Percentiles rank a stretch among this genome's conserved stretches.
Evolutionary conservation across 148 eudicot species (phyloP).

Genomic region (Nepenthes mirabilis): DNA sequence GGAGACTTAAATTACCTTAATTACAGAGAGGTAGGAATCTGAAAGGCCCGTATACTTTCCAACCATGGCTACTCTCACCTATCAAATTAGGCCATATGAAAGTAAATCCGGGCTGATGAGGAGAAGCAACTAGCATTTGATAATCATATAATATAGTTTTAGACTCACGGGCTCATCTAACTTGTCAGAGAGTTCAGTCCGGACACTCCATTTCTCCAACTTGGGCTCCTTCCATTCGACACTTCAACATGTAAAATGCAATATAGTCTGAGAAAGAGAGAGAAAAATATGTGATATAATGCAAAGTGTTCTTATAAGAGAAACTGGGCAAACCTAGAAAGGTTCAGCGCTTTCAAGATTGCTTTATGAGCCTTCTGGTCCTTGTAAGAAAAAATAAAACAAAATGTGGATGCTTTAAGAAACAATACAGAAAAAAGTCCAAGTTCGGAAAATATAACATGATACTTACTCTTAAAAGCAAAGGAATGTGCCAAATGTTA

Average conservation of each 20-base stretch:
- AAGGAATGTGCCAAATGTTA: constrained; percentile 94
- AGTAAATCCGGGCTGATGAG: background rate
- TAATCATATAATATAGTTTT: constrained; percentile 1
- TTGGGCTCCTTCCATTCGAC: constrained; percentile 43
- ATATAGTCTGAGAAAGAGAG: background rate
- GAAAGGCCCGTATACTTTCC: constrained; percentile 97
- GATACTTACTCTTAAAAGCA: constrained; percentile 67
- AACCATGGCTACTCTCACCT: constrained; percentile 98
- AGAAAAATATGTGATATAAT: background rate
- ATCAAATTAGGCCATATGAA: constrained; percentile 8
- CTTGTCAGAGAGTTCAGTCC: constrained; percentile 57
- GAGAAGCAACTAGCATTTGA: background rate
- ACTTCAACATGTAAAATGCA: constrained; percentile 18
- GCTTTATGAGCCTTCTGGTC: constrained; percentile 94
- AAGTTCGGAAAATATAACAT: background rate
- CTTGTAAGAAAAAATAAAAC: constrained; percentile 18
- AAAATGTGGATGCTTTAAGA: background rate
- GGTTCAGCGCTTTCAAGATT: constrained; percentile 71
- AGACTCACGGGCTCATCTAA: constrained; percentile 57
- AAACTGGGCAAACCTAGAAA: constrained; percentile 43
- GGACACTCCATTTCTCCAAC: constrained; percentile 67
- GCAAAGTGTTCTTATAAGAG: background rate
- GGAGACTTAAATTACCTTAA: constrained; percentile 45
- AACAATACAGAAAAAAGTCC: background rate
- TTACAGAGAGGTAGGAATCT: constrained; percentile 88